A percentile compares a stretch with the other conserved stretches of the same genome.
Evolutionary conservation across 1,284 basidiomycete genomes (phyloP).

Genomic region (Ganoderma boninense): DNA sequence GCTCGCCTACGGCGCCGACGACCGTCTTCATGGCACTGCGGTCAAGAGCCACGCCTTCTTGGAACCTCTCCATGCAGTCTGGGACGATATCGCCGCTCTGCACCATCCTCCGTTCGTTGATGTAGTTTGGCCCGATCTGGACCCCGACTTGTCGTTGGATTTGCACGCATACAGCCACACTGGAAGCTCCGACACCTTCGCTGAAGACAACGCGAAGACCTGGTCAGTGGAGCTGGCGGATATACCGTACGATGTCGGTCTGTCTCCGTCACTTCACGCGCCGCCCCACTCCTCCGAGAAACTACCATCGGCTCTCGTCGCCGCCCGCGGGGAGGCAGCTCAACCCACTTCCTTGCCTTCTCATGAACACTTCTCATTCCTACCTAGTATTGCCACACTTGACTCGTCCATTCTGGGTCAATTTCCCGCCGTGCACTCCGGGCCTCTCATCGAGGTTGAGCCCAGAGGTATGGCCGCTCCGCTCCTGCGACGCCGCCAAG

Average conservation of each 20-base stretch:
- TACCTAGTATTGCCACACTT: conserved; percentile 18
- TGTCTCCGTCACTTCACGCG: neutral
- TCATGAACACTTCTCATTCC: conserved; percentile 3
- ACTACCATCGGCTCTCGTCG: neutral
- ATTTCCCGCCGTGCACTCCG: neutral
- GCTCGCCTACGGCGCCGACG: conserved; percentile 15
- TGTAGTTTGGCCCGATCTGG: conserved; percentile 21
- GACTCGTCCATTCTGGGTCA: conserved; percentile 1
- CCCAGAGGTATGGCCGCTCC: neutral
- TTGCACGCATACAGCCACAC: conserved; percentile 23
- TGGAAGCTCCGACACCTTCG: conserved; percentile 7
- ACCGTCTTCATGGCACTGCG: conserved; percentile 22
- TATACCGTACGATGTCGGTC: conserved; percentile 20
- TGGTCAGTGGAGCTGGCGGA: conserved; percentile 15
- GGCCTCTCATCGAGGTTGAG: neutral
- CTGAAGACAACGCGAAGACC: neutral
- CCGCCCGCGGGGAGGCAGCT: neutral
- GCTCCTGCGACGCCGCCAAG: conserved; percentile 27
- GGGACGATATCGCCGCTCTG: conserved; percentile 29
- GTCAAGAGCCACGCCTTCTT: conserved; percentile 30
- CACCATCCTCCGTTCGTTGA: conserved; percentile 26
- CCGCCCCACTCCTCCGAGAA: neutral
- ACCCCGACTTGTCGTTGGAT: conserved; percentile 26
- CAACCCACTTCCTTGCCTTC: neutral
- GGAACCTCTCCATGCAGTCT: conserved; percentile 19